Evolutionary conservation across 2,329 filamentous ascomycete genomes (phyloP), one percentile per base, ranked within the genome.

Genomic region (Anisogramma anomala): DNA sequence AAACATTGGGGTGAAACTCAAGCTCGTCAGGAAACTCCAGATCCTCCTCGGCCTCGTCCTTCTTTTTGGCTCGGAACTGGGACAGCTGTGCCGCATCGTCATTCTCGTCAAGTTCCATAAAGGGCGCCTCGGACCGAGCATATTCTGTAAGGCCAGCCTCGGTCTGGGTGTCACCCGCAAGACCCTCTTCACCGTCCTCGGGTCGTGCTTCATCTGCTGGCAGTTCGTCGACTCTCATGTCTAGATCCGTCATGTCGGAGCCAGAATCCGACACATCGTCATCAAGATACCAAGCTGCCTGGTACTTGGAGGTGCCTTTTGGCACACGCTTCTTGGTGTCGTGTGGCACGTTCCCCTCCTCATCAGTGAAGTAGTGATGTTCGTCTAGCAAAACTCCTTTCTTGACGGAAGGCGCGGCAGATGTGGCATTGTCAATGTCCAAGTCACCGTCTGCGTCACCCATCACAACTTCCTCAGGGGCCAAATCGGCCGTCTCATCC

Each of bases 21-120:
- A 98, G 91, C 61, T 98, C 91, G 50, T 98, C 91, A 0, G 91
- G 91, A 60, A 96, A 98, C 59, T 96, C 89, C 41, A 84, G 75
- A 59, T 98, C 91, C 11, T 96, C 88, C 36, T 88, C 76, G 3
- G 79, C 85, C 51, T 95, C 89, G 18, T 79, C 78, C 38, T 79
- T 77, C 54, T 87, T 85, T 49, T 79, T 78, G 38, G 76, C 71
- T 28, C 91, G 79, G 62, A 87, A 98, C 33, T 82, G 82, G 41
- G 79, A 84, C 30, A 98, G 71, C 56, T 93, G 79, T 52, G 79
- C 72, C 2, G 83, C 74, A 50, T 81, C 74, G 10, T 74, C 82
- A 54, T 93, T 87, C 48, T 95, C 87, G 52, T 94, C 81, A 1
- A 82, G 84, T 38, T 76, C 85, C 6, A 86, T 63, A 63, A 96